Percentiles rank a stretch among this genome's conserved stretches.
Conservation (phyloP, 805 yeast genomes). For the Osmozyma mogii region DNA sequence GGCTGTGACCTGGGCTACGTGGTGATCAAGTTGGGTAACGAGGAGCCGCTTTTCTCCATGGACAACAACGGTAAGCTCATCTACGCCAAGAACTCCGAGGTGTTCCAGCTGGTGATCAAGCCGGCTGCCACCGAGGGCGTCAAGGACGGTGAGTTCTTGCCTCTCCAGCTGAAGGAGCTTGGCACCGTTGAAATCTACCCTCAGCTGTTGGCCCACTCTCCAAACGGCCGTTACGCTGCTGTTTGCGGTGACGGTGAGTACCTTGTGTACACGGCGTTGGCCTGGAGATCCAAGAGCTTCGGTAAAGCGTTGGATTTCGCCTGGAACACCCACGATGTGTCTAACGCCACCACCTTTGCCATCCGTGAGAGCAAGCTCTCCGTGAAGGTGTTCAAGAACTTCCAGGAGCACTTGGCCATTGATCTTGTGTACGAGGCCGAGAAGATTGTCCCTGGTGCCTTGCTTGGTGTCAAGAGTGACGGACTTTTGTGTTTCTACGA, state of each 20-base stretch:
- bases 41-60: slow-evolving; percentile 89
- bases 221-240: slow-evolving; percentile 94
- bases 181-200: slow-evolving; percentile 96
- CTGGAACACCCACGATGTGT: slow-evolving; percentile 79
- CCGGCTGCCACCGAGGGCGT: slow-evolving; percentile 50
- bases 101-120: slow-evolving; percentile 74
- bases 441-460: slow-evolving; percentile 81
- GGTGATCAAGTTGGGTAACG: slow-evolving; percentile 85
- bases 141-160: slow-evolving; percentile 74
- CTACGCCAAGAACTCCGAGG: slow-evolving; percentile 87
- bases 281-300: slow-evolving; percentile 94
- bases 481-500: slow-evolving; percentile 85
- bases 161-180: slow-evolving; percentile 77
- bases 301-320: slow-evolving; percentile 87
- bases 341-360: slow-evolving; percentile 67
- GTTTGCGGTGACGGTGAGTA: slow-evolving; percentile 98
- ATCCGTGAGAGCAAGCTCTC: slow-evolving; percentile 60
- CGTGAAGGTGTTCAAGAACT: slow-evolving; percentile 72
- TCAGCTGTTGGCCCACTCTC: slow-evolving; percentile 79
- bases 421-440: slow-evolving; percentile 68
- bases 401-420: slow-evolving; percentile 65
- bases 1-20: slow-evolving; percentile 95
- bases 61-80: slow-evolving; percentile 88
- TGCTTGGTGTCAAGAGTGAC: slow-evolving; percentile 76
- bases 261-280: slow-evolving; percentile 90